phyloP scores from a whole-genome alignment of 1,139 yeast species.

The Debaryomyces nepalensis region DNA sequence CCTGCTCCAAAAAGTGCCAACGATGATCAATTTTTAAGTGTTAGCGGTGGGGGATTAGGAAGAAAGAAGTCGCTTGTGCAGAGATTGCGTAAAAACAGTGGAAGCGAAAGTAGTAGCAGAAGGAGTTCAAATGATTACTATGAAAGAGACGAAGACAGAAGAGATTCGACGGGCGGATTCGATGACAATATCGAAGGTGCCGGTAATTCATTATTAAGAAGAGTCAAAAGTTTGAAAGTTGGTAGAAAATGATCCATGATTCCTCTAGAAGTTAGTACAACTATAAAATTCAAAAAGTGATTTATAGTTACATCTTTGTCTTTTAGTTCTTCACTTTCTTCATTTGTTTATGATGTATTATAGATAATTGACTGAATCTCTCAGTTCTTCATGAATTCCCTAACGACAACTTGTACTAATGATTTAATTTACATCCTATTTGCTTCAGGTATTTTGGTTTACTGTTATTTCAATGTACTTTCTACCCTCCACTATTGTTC shows the following conservation, averaged over 20 bases:
- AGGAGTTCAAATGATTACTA: conserved; percentile 40
- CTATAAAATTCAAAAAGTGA: conserved; percentile 5
- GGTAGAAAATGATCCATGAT: conserved; percentile 37
- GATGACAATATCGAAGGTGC: conserved; percentile 39
- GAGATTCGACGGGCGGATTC: conserved; percentile 25
- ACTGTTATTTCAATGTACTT: background rate
- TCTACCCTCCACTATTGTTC: conserved; percentile 1
- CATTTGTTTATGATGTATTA: conserved; percentile 9
- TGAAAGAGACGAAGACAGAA: conserved; percentile 23
- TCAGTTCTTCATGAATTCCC: conserved; percentile 8
- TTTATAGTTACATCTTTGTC: conserved; percentile 6
- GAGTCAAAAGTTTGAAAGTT: conserved; percentile 88
- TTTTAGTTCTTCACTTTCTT: conserved; percentile 3
- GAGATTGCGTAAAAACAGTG: conserved; percentile 56
- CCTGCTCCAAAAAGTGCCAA: conserved; percentile 68
- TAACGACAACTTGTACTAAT: conserved; percentile 10
- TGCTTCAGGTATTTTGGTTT: background rate
- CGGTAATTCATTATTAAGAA: conserved; percentile 63
- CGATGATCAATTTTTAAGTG: conserved; percentile 33
- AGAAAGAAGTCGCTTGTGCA: conserved; percentile 81
- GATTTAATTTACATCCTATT: conserved; percentile 6
- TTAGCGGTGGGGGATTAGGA: conserved; percentile 48
- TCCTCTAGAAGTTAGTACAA: background rate
- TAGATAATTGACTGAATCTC: conserved; percentile 6
- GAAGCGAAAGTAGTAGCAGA: conserved; percentile 37